Base-by-base conservation (phyloP, 2,329 filamentous ascomycete species). In the Cryphonectria nitschkei region DNA sequence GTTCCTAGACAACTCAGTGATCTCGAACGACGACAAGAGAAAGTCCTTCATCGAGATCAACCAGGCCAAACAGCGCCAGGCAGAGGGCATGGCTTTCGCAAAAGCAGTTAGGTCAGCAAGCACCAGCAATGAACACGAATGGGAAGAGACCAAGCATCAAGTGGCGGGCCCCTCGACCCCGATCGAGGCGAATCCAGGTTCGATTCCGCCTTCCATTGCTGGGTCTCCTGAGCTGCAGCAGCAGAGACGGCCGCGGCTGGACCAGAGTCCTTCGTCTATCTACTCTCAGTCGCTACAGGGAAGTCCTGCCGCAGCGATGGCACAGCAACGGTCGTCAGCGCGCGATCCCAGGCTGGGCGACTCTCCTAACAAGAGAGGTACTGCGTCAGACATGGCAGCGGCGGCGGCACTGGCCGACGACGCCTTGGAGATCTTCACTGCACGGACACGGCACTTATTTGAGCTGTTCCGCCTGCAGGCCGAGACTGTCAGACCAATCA, bases 381-480 rank as follows among this genome's bases (percentile, higher is more conserved):
- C 52, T 26, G 63, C 66, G 14, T 29, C 62, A 4, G 68, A 65
- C 64, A 56, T 62, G 9, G 64, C 32, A 39, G 52, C 66, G 34
- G 43, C 65, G 29, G 37, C 65, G 16, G 8, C 58, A 68, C 81
- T 85, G 5, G 82, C 87, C n/a, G 90, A 92, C 65, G 89, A 90
- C 69, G 91, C 93, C 0, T 85, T 95, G 65, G 81, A 86, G 9
- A 87, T 90, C 16, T 97, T 97, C 78, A 87, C 89, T 3, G 79
- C 82, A 7, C 90, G 94, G 37, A 92, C 93, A 3, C 88, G 86
- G 29, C 92, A 95, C 77, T 87, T 96, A 75, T 90, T 89, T 73
- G 90, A 92, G 74, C 85, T 96, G 2, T 97, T 97, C 77, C 86
- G 89, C 52, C 81, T 95, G 60, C 93, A 95, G 70, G 91, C 94